phyloP scores from a whole-genome alignment of 768 basidiomycete genomes.

The Steccherinum ochraceum region DNA sequence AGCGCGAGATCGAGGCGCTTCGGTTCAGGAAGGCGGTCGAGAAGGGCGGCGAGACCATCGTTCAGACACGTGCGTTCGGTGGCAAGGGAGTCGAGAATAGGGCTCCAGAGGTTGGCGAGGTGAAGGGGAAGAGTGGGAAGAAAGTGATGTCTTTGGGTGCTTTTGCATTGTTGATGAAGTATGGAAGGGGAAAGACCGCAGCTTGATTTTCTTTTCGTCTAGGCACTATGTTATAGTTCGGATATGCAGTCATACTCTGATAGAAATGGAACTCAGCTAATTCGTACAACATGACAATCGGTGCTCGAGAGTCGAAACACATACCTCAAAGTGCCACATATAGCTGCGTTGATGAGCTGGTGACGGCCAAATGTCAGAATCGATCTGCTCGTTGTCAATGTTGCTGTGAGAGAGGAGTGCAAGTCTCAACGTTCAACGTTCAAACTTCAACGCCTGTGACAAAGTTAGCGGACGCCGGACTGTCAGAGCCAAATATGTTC shows the following conservation, averaged over 20 bases:
- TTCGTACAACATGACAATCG: no score
- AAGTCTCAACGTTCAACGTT: no score
- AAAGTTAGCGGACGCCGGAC: no score
- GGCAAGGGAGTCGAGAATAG: constrained; percentile 1
- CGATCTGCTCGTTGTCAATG: no score
- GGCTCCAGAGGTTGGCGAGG: not conserved
- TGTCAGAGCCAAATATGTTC: no score
- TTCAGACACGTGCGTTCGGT: constrained; percentile 4
- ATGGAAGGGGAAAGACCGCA: not conserved
- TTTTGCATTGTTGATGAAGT: not conserved
- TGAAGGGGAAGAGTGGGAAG: not conserved
- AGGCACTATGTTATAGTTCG: constrained; percentile 3
- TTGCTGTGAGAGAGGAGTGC: no score
- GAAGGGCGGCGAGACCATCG: not conserved
- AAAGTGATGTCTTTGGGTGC: not conserved
- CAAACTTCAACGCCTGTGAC: no score
- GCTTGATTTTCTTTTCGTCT: not conserved
- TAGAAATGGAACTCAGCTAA: constrained; percentile 10
- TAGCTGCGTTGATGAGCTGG: no score
- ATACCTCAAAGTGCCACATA: no score
- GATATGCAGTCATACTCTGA: constrained; percentile 6
- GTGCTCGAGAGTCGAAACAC: no score
- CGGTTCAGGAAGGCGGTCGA: constrained; percentile 4
- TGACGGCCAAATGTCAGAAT: no score
- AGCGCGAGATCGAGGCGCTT: constrained; percentile 6